phyloP scores from a whole-genome alignment of 345 rosid species.

The Triadica sebifera region DNA sequence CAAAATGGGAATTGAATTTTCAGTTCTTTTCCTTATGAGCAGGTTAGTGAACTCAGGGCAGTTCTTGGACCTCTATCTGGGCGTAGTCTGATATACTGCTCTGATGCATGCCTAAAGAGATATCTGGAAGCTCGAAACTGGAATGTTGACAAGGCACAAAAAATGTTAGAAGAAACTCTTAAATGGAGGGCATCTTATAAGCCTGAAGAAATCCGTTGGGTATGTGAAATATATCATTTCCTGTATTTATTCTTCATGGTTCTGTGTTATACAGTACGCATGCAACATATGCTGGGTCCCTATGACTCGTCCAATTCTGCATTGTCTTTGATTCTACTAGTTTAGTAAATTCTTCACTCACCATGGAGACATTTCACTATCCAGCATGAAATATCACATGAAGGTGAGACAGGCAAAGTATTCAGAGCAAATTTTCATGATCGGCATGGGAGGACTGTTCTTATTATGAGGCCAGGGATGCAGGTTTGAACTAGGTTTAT shows the following conservation, averaged over 20 bases:
- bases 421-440: slow-evolving; percentile 32
- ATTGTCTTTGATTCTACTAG: neutral
- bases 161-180: slow-evolving; percentile 34
- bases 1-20: neutral
- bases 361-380: neutral
- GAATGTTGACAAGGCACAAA: slow-evolving; percentile 31
- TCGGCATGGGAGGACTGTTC: slow-evolving; percentile 32
- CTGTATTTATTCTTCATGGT: neutral
- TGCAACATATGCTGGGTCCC: neutral
- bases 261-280: neutral
- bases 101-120: slow-evolving; percentile 31
- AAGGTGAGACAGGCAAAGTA: slow-evolving; percentile 32
- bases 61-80: slow-evolving; percentile 32
- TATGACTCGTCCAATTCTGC: neutral
- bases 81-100: slow-evolving; percentile 26
- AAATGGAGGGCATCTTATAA: slow-evolving; percentile 32
- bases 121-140: slow-evolving; percentile 33
- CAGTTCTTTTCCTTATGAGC: neutral
- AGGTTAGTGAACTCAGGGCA: slow-evolving; percentile 25
- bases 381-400: slow-evolving; percentile 34
- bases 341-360: neutral
- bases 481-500: slow-evolving; percentile 12
- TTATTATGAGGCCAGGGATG: slow-evolving; percentile 35
- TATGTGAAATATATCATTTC: neutral
- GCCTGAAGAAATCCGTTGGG: slow-evolving; percentile 35